Evolutionary conservation across 2,329 filamentous ascomycete species (phyloP).

Genomic region (Westerdykella sp.): DNA sequence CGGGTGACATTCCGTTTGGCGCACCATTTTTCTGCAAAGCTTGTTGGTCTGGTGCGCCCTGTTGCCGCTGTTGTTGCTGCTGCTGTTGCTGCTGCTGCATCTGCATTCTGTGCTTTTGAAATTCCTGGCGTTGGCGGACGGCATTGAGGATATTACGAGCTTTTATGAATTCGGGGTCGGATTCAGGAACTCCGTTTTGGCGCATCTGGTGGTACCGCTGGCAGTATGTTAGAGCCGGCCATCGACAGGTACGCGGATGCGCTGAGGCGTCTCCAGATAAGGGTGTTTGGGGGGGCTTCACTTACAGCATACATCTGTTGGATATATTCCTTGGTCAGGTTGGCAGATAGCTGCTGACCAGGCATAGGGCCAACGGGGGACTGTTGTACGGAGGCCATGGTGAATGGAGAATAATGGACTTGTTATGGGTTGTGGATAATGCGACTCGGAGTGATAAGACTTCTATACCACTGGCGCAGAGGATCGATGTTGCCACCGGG

Average conservation of each 20-base stretch:
- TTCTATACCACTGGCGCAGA: constrained; percentile 2
- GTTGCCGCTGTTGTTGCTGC: constrained; percentile 48
- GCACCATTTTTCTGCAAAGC: constrained; percentile 47
- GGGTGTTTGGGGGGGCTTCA: constrained; percentile 9
- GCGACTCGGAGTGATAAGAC: neutral
- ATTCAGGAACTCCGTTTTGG: constrained; percentile 69
- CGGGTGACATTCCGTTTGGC: constrained; percentile 45
- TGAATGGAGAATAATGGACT: constrained; percentile 8
- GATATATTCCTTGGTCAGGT: constrained; percentile 69
- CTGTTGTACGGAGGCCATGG: constrained; percentile 76
- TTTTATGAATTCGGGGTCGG: constrained; percentile 83
- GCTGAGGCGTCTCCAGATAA: constrained; percentile 6
- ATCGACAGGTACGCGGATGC: neutral
- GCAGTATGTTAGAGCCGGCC: constrained; percentile 32
- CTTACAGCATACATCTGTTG: constrained; percentile 66
- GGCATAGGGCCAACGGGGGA: constrained; percentile 62
- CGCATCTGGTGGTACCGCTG: constrained; percentile 91
- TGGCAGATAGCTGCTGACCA: constrained; percentile 52
- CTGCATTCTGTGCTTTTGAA: constrained; percentile 42
- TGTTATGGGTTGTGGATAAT: neutral
- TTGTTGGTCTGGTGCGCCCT: constrained; percentile 46
- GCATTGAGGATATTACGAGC: constrained; percentile 66
- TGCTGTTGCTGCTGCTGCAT: constrained; percentile 47
- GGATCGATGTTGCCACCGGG: constrained; percentile 10
- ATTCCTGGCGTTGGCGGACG: constrained; percentile 61